Evolutionary conservation across 805 yeast genomes (phyloP), one percentile per base, ranked within the genome.

Genomic region (Kodamaea neixiangensis): DNA sequence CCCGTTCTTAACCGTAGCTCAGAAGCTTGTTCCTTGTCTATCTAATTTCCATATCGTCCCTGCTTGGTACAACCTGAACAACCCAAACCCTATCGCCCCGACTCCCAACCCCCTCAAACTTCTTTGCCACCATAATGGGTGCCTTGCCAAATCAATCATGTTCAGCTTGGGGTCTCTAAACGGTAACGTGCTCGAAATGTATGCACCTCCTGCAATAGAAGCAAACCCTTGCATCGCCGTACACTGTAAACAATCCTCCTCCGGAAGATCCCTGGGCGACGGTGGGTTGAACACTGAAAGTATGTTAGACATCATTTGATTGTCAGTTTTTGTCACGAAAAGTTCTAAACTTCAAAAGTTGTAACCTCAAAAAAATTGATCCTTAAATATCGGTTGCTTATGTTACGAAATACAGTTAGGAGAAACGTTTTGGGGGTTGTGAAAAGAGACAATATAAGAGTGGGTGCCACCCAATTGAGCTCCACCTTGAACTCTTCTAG

Each of bases 71-170:
- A 86, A 86, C 52, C 94, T 73, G 54, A 77, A 78, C 9, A 82
- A 44, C 0, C 92, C 96, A 48, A 81, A 76, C 0, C 73, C 72
- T 1, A 87, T 58, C 45, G 88, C 64, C 0, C 73, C 78, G 0
- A 70, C 72, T 3, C 94, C 96, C 7, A 76, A 59, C 0, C 75
- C 71, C 39, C 82, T 75, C 6, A 86, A 71, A 1, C 80, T 63
- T 10, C 65, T 63, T 60, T 79, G 80, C 87, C 91, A 88, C 88
- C 87, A 82, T 13, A 58, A 47, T 1, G 89, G 87, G 53, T 71
- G 72, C 18, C 62, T 66, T 29, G 49, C 53, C 7, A 60, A 17
- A 51, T 72, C 72, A 7, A 73, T 59, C 29, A 58, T 58, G 10
- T 71, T 74, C 44, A 73, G 71, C 33, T 75, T 76, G 39, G 72